Percentiles rank a stretch among this genome's conserved stretches.
Conservation (phyloP, 1,139 yeast genomes). For the Nakaseomyces bracarensis region DNA sequence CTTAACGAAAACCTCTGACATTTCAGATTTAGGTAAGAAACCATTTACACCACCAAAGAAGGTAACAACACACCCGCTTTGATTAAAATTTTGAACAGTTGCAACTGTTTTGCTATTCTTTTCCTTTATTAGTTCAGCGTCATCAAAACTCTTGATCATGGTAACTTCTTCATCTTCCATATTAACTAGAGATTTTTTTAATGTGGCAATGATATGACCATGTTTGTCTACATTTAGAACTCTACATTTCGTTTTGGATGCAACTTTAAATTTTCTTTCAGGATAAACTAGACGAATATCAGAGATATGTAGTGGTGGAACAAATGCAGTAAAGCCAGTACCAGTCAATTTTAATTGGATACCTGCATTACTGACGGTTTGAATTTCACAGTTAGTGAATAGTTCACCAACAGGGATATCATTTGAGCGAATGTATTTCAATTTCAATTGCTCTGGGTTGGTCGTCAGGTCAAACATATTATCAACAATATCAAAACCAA, state of each 20-base stretch:
- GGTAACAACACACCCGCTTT: constrained; percentile 72
- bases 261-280: constrained; percentile 82
- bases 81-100: constrained; percentile 63
- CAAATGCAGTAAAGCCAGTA: constrained; percentile 60
- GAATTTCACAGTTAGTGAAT: constrained; percentile 49
- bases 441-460: constrained; percentile 54
- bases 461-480: constrained; percentile 58
- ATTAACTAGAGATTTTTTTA: constrained; percentile 76
- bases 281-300: constrained; percentile 82
- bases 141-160: constrained; percentile 37
- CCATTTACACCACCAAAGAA: constrained; percentile 76
- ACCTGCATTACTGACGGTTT: constrained; percentile 61
- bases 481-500: constrained; percentile 63
- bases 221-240: constrained; percentile 38
- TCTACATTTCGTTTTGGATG: constrained; percentile 71
- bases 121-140: constrained; percentile 34
- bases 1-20: constrained; percentile 77
- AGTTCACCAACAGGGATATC: constrained; percentile 74
- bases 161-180: constrained; percentile 51
- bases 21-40: constrained; percentile 76
- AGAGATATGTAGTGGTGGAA: constrained; percentile 68
- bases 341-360: constrained; percentile 57
- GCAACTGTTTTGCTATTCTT: constrained; percentile 63
- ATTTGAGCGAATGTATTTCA: constrained; percentile 53
- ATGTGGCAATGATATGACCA: constrained; percentile 50